Evolutionary conservation across 441 rosid species (phyloP).

Genomic region (Gossypium aridum): DNA sequence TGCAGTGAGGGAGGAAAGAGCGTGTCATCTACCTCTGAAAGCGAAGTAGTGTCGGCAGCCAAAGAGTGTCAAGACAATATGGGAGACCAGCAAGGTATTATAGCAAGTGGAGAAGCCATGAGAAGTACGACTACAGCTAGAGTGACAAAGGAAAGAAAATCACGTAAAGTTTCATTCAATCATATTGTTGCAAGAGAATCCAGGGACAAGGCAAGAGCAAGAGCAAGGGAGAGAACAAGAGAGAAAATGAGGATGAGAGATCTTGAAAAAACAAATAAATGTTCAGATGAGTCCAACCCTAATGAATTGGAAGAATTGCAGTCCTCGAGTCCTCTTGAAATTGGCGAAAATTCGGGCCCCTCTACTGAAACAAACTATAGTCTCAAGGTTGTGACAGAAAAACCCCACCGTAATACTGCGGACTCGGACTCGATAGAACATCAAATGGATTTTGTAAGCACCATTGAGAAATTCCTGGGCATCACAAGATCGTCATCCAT

Average conservation of each 20-base stretch:
- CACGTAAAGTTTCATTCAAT: constrained; percentile 9
- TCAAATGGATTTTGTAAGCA: constrained; percentile 36
- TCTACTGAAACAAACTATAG: constrained; percentile 14
- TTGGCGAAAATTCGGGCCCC: constrained; percentile 15
- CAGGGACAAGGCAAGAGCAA: constrained; percentile 37
- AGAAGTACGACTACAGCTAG: background rate
- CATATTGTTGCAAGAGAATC: constrained; percentile 18
- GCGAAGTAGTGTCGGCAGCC: constrained; percentile 28
- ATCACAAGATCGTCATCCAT: constrained; percentile 20
- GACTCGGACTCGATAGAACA: constrained; percentile 16
- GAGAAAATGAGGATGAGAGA: constrained; percentile 33
- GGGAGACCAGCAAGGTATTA: constrained; percentile 7
- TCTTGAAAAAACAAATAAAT: constrained; percentile 14
- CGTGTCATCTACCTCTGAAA: constrained; percentile 25
- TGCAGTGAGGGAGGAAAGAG: constrained; percentile 16
- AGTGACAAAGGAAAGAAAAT: constrained; percentile 10
- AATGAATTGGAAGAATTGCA: constrained; percentile 21
- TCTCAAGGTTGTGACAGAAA: constrained; percentile 9
- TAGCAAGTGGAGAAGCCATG: constrained; percentile 9
- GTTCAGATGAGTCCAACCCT: constrained; percentile 35
- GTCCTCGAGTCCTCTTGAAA: constrained; percentile 11
- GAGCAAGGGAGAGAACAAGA: constrained; percentile 49
- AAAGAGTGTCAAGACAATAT: constrained; percentile 8
- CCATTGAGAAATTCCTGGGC: constrained; percentile 51
- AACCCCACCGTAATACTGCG: constrained; percentile 2